These are phyloP conservation scores for Populus pruinosa DNA, from an alignment of 345 rosid genomes.

Conservation along the genomic window DNA sequence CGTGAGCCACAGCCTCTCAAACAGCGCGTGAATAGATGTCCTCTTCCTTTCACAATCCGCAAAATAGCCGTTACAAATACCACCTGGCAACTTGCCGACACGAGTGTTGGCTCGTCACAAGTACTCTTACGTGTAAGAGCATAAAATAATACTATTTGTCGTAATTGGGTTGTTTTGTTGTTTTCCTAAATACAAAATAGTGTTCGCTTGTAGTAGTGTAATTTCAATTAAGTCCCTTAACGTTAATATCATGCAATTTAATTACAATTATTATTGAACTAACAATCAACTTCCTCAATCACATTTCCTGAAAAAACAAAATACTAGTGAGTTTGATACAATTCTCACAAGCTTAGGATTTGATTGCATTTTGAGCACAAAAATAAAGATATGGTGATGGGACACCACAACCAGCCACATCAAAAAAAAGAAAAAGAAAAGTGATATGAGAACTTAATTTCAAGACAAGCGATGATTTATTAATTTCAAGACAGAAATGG, in stretches of 20 bases:
- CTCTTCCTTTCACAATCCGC: neutral
- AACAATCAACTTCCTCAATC: neutral
- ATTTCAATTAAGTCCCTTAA: neutral
- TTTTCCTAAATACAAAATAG: neutral
- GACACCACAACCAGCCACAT: neutral
- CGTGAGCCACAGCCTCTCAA: neutral
- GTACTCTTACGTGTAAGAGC: too few species aligned
- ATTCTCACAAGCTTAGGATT: neutral
- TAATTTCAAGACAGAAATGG: neutral
- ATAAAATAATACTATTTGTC: neutral
- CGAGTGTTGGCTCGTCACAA: neutral
- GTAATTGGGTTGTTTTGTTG: neutral
- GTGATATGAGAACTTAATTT: neutral
- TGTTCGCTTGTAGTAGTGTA: neutral
- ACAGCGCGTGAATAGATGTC: neutral
- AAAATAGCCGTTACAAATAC: slow-evolving; percentile 30
- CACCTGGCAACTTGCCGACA: slow-evolving; percentile 34
- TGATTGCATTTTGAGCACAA: neutral
- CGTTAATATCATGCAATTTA: neutral
- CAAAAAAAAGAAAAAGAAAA: neutral
- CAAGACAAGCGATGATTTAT: neutral
- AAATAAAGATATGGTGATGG: neutral
- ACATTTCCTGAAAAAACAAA: too few species aligned
- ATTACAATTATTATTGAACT: neutral
- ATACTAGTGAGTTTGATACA: neutral